Percentiles rank a stretch among this genome's conserved stretches.
Evolutionary conservation across 164 flowering plant genomes (phyloP).

Genomic region (Euptelea pleiosperma): DNA sequence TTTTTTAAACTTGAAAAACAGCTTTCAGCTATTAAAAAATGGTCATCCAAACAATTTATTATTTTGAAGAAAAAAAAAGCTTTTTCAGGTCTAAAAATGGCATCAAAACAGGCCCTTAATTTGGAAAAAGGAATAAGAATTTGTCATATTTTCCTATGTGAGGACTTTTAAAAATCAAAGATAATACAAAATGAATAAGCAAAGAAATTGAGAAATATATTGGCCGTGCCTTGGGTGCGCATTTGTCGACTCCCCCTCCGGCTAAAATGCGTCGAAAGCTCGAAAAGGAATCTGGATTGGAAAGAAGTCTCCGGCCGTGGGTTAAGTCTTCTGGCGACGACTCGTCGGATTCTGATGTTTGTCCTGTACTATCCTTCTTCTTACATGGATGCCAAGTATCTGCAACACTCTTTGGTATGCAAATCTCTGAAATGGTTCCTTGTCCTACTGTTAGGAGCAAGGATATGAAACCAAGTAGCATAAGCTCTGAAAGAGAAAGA

Average conservation of each 20-base stretch:
- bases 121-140: too few relatives aligned
- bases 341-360: not conserved
- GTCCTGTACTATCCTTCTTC: slow-evolving; percentile 5
- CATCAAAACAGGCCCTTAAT: too few relatives aligned
- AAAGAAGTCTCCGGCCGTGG: slow-evolving; percentile 12
- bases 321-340: not conserved
- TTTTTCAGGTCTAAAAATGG: too few relatives aligned
- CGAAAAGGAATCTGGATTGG: not conserved
- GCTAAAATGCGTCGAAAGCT: slow-evolving; percentile 17
- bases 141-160: too few relatives aligned
- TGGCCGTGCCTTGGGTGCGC: slow-evolving; percentile 15
- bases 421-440: slow-evolving; percentile 29
- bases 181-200: too few relatives aligned
- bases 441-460: slow-evolving; percentile 45
- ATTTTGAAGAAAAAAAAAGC: too few relatives aligned
- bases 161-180: too few relatives aligned
- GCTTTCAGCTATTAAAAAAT: too few relatives aligned
- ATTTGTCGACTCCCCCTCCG: slow-evolving; percentile 12
- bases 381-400: slow-evolving; percentile 48
- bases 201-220: too few relatives aligned
- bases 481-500: too few relatives aligned
- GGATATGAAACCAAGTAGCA: slow-evolving; percentile 49
- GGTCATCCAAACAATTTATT: too few relatives aligned
- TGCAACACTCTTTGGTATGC: slow-evolving; percentile 33
- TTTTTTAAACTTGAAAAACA: too few relatives aligned